Percentiles rank a stretch among this genome's conserved stretches.
phyloP scores from a whole-genome alignment of 352 stramenopile genomes.

The Globisporangium spinosum region DNA sequence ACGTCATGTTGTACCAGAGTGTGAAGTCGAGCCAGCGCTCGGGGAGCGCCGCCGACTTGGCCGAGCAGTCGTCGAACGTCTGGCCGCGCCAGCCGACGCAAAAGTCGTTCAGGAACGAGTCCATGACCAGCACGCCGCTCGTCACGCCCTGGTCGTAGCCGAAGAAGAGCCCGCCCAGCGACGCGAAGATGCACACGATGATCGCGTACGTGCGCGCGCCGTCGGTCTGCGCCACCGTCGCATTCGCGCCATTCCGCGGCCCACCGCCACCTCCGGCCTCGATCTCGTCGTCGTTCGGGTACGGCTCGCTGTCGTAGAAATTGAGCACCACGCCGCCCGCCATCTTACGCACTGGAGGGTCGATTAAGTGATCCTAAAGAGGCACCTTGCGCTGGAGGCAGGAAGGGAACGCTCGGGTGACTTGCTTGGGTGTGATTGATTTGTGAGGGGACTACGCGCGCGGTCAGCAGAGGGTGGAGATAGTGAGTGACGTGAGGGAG shows the following conservation, averaged over 20 bases:
- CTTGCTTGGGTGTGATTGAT: background rate
- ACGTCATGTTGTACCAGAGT: constrained; percentile 38
- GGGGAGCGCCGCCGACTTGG: background rate
- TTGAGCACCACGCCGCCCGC: background rate
- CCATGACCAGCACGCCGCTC: constrained; percentile 23
- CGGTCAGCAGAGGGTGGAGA: background rate
- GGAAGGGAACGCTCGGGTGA: too few species aligned
- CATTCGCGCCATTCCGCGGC: background rate
- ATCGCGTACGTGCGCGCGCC: constrained; percentile 21
- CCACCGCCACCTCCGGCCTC: background rate
- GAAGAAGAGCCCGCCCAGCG: constrained; percentile 18
- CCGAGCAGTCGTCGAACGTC: constrained; percentile 18
- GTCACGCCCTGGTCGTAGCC: constrained; percentile 18
- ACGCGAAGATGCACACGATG: constrained; percentile 26
- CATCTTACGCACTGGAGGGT: background rate
- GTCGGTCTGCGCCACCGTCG: constrained; percentile 4
- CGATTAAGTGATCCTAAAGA: too few species aligned
- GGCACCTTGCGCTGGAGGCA: too few species aligned
- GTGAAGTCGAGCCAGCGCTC: constrained; percentile 22
- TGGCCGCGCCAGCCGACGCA: constrained; percentile 23
- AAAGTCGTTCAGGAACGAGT: constrained; percentile 26
- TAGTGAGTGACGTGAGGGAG: background rate
- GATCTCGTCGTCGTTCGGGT: background rate
- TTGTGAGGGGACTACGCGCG: background rate
- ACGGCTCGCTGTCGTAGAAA: background rate